Conservation (phyloP, 306 rosid species). For the Ormosia emarginata region DNA sequence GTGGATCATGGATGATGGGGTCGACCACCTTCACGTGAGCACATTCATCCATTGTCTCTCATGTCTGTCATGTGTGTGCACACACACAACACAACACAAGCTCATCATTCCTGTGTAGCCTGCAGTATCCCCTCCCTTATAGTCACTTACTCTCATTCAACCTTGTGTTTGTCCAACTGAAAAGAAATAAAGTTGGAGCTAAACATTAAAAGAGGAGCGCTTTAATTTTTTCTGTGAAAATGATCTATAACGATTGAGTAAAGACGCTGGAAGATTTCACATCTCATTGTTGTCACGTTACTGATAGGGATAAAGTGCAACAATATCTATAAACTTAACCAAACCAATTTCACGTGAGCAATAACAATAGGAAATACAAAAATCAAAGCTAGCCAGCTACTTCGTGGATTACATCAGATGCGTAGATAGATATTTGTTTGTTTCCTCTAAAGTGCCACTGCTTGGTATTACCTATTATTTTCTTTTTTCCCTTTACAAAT, state of each 20-base stretch:
- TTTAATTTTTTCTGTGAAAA: conserved; percentile 14
- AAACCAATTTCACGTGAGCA: conserved; percentile 35
- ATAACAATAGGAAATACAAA: neutral
- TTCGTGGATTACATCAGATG: conserved; percentile 6
- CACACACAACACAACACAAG: neutral
- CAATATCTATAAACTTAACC: conserved; percentile 1
- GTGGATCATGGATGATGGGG: conserved; percentile 18
- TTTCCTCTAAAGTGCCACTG: conserved; percentile 14
- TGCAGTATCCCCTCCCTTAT: neutral
- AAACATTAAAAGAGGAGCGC: neutral
- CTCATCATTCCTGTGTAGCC: conserved; percentile 18
- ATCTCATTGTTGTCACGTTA: conserved; percentile 46
- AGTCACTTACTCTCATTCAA: neutral
- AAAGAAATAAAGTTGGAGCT: neutral
- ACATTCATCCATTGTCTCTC: conserved; percentile 53
- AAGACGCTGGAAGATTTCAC: neutral
- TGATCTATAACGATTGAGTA: neutral
- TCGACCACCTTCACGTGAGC: conserved; percentile 60
- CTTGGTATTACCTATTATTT: neutral
- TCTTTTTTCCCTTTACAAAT: neutral
- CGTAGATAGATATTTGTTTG: neutral
- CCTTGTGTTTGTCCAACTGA: conserved; percentile 16
- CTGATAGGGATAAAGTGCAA: conserved; percentile 22
- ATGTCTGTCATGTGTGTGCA: conserved; percentile 33
- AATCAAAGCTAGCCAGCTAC: neutral